A percentile compares a stretch with the other conserved stretches of the same genome.
Evolutionary conservation across 2,329 filamentous ascomycete genomes (phyloP).

Genomic region (Botryosphaeria dothidea): DNA sequence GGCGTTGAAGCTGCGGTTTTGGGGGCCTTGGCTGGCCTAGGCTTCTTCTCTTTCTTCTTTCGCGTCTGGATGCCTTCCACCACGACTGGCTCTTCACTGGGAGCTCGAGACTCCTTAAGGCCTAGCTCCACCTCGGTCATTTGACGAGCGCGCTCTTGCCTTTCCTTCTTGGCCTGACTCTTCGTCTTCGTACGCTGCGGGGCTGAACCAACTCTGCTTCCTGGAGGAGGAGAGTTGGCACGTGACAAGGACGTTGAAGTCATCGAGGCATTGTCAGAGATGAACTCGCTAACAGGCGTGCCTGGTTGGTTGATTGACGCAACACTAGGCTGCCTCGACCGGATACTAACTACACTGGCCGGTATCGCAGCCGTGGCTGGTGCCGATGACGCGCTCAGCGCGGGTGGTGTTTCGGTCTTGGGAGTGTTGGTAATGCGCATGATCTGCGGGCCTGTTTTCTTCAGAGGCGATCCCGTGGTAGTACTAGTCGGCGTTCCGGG

Average conservation of each 20-base stretch:
- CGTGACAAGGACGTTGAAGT: conserved; percentile 72
- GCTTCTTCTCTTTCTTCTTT: conserved; percentile 83
- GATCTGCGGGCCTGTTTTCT: conserved; percentile 59
- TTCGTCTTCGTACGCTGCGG: conserved; percentile 71
- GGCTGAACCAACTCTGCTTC: conserved; percentile 66
- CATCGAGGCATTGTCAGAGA: conserved; percentile 76
- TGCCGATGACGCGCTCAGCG: conserved; percentile 36
- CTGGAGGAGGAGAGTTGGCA: conserved; percentile 64
- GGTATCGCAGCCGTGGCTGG: conserved; percentile 32
- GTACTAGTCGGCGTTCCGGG: conserved; percentile 56
- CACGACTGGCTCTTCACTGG: conserved; percentile 37
- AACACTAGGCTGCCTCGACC: conserved; percentile 55
- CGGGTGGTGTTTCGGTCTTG: conserved; percentile 58
- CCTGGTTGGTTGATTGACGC: conserved; percentile 65
- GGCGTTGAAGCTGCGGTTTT: conserved; percentile 12
- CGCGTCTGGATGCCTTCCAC: conserved; percentile 73
- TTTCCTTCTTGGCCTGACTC: conserved; percentile 76
- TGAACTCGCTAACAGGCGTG: conserved; percentile 70
- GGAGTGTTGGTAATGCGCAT: conserved; percentile 69
- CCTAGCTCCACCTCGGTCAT: conserved; percentile 61
- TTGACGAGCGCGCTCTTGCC: conserved; percentile 60
- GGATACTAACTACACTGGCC: conserved; percentile 42
- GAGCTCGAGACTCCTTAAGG: conserved; percentile 23
- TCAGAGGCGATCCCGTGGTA: conserved; percentile 43
- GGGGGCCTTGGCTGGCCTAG: background rate